A percentile compares a stretch with the other conserved stretches of the same genome.
phyloP scores from a whole-genome alignment of 2,329 filamentous ascomycete species.

The Beauveria bassiana region DNA sequence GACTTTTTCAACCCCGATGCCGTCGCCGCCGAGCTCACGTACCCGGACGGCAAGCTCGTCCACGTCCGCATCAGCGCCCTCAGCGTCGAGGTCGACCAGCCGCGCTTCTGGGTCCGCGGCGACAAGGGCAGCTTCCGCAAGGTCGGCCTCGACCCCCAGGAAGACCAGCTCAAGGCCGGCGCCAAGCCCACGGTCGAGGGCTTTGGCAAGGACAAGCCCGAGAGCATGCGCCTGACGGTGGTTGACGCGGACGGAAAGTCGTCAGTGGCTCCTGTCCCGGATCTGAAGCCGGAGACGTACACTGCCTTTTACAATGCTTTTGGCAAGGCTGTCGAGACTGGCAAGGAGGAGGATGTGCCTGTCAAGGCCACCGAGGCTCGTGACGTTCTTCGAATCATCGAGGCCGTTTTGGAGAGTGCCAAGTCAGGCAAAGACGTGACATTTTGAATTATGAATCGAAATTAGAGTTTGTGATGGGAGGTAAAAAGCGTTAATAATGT shows the following conservation, averaged over 20 bases:
- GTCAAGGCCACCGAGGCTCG: conserved; percentile 45
- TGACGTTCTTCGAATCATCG: conserved; percentile 46
- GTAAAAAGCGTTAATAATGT: too few relatives aligned
- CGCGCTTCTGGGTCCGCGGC: conserved; percentile 71
- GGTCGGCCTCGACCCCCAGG: conserved; percentile 62
- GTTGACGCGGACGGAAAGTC: conserved; percentile 44
- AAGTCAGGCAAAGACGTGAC: conserved; percentile 37
- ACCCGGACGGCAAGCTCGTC: conserved; percentile 54
- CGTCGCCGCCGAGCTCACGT: conserved; percentile 58
- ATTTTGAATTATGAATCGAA: conserved; percentile 14
- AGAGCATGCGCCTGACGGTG: conserved; percentile 51
- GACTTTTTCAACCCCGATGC: conserved; percentile 47
- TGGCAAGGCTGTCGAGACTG: conserved; percentile 38
- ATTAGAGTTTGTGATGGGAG: too few relatives aligned
- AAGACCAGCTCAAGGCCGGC: conserved; percentile 63
- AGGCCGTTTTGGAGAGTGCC: conserved; percentile 43
- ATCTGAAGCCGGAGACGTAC: conserved; percentile 60
- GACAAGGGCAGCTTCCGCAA: conserved; percentile 70
- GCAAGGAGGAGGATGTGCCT: conserved; percentile 42
- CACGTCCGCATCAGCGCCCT: conserved; percentile 63
- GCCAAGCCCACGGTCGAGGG: conserved; percentile 50
- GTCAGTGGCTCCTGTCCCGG: conserved; percentile 43
- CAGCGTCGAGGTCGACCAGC: conserved; percentile 60
- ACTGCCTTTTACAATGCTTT: conserved; percentile 55
- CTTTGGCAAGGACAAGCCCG: conserved; percentile 58